Evolutionary conservation across 2,329 filamentous ascomycete species (phyloP).

Genomic region (Fusarium agapanthi): DNA sequence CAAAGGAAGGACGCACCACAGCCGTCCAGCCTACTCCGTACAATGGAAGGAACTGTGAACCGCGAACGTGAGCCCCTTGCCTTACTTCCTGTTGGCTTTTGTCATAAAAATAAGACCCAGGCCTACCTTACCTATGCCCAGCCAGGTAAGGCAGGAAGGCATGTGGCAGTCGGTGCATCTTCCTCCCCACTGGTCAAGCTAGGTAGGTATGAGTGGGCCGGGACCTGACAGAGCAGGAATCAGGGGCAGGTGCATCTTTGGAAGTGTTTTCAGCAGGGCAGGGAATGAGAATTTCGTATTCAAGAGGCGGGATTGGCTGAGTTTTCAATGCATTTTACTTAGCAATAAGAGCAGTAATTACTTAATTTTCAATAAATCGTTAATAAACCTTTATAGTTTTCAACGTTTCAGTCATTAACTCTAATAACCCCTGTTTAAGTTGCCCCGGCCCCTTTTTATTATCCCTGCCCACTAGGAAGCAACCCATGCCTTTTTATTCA

Average conservation of each 20-base stretch:
- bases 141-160: slow-evolving; percentile 27
- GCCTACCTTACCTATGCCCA: neutral
- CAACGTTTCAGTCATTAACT: slow-evolving; percentile 6
- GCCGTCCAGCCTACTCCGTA: neutral
- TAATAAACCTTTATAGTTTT: neutral
- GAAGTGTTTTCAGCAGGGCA: slow-evolving; percentile 1
- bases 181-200: slow-evolving; percentile 7
- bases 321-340: neutral
- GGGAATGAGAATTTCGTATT: neutral
- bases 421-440: slow-evolving; percentile 17
- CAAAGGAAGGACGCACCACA: slow-evolving; percentile 8
- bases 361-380: neutral
- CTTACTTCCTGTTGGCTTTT: neutral
- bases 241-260: slow-evolving; percentile 18
- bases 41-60: neutral
- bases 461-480: slow-evolving; percentile 22
- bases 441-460: slow-evolving; percentile 26
- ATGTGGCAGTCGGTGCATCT: slow-evolving; percentile 26
- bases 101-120: slow-evolving; percentile 22
- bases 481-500: slow-evolving; percentile 10
- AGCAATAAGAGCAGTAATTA: neutral
- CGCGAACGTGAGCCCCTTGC: slow-evolving; percentile 10
- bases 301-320: neutral
- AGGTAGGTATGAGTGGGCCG: neutral
- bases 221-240: slow-evolving; percentile 18